Evolutionary conservation across 169 alveolate species (phyloP), one percentile per base, ranked within the genome.

Genomic region (Ichthyophthirius multifiliis): DNA sequence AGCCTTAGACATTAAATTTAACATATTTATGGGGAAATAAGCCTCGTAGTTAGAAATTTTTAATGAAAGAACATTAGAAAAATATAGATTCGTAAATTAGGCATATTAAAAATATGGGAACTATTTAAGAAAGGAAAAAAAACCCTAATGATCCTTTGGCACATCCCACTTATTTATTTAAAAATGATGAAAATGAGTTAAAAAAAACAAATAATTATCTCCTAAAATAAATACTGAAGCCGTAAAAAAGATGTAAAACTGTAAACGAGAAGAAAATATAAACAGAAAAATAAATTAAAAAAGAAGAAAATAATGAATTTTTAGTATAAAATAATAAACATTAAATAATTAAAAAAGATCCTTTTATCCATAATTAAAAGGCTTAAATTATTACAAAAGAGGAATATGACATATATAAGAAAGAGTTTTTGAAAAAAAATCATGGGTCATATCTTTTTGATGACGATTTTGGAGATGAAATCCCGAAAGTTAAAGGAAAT

Each of bases 1-100:
- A 55, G 31, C 71, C 71, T 27, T 34, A 55, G 31, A 55, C 71
- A 10, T 13, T 23, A 27, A 55, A 55, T 27, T 55, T 55, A 34
- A 55, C 23, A 55, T 55, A 34, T 9, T 55, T 55, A 27, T 55
- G 71, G 71, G 71, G 71, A 55, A 55, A 55, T 18, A 55, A 55
- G 31, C 23, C 23, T 55, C 23, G 31, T 27, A 39, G 32, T 27
- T 23, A 55, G 31, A 55, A 55, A 55, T 55, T 55, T 27, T 23
- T 27, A 55, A 39, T 27, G 13, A 20, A 55, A 20, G 27, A 55
- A 27, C 71, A 55, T 27, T 34, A 55, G 13, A n/a, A 27, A 10
- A 55, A 55, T 27, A 10, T 55, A 27, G 31, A 39, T 27, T 16
- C 71, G 4, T 27, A 55, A 27, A 18, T 13, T 10, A 16, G 31